Conservation (phyloP, 2,329 filamentous ascomycete genomes). For the Claviceps sp. region DNA sequence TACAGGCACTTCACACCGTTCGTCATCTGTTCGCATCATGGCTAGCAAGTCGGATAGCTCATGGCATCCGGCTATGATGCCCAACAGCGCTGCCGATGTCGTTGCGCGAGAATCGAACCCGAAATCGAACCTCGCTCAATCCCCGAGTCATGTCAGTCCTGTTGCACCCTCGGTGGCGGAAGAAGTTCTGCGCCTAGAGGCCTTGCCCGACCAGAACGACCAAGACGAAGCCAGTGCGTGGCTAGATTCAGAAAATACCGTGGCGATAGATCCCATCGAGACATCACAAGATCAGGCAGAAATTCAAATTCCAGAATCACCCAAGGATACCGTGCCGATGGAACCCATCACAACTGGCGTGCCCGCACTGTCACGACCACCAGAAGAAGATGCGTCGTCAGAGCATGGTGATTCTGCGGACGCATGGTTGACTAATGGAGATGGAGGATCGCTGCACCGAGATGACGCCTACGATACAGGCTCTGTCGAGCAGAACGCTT, state of each 20-base stretch:
- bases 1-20: slow-evolving; percentile 2
- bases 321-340: neutral
- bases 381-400: neutral
- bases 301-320: neutral
- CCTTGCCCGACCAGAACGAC: slow-evolving; percentile 1
- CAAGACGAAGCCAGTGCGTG: slow-evolving; percentile 10
- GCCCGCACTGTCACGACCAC: neutral
- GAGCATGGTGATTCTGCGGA: neutral
- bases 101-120: neutral
- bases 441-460: slow-evolving; percentile 7
- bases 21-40: slow-evolving; percentile 17
- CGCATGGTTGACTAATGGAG: slow-evolving; percentile 3
- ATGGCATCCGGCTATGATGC: slow-evolving; percentile 30
- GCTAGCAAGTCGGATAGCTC: slow-evolving; percentile 22
- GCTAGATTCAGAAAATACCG: slow-evolving; percentile 11
- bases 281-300: neutral
- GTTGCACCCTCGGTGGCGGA: neutral
- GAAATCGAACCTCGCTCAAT: neutral
- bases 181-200: neutral
- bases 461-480: neutral
- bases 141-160: neutral
- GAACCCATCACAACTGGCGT: neutral
- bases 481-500: neutral
- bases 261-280: neutral
- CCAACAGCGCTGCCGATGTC: slow-evolving; percentile 13